Base-by-base conservation (phyloP, 768 basidiomycete species). In the Serpula lacrymans region DNA sequence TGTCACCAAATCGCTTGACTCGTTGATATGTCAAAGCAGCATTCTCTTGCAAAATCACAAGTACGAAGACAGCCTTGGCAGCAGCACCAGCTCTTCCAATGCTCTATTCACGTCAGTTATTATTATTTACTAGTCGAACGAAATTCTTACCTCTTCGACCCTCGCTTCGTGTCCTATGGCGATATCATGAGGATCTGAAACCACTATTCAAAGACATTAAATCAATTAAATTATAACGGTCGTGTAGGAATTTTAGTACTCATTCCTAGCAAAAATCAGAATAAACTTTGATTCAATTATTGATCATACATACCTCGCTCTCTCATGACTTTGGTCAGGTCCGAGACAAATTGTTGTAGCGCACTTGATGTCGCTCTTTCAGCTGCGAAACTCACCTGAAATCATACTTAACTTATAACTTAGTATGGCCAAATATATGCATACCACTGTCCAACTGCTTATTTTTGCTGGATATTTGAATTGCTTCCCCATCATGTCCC, bases 1-100 rank as follows among this genome's bases (percentile, higher is more conserved):
- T n/a, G n/a, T n/a, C n/a, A n/a, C n/a, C n/a, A n/a, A n/a, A 20
- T 14, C 58, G 43, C 39, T 67, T 67, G n/a, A 65, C 53, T 13
- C 45, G 44, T 4, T 46, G 48, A 34, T 67, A 65, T 5, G 54
- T 37, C 1, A 51, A 48, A 6, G 55, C 48, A 14, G 57, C 63
- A 12, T 52, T 51, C 7, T 66, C 64, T 2, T 55, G 59, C 5
- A 67, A 50, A 21, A 67, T 50, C 14, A 51, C 57, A 16, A 66
- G 30, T 18, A 65, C 49, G 23, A 67, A 42, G 3, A 28, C 33
- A 4, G 55, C 52, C 4, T 37, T 29, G 10, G 43, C 20, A 31
- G 31, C 35, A n/a, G 26, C 34, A 12, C 41, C 39, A 2, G 44
- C 43, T 6, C 7, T 23, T 20, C 24, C n/a, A 16, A 21, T n/a